These are phyloP conservation scores for Blumeria graminis DNA, from an alignment of 2,329 filamentous ascomycete species.

Conservation along the genomic window DNA sequence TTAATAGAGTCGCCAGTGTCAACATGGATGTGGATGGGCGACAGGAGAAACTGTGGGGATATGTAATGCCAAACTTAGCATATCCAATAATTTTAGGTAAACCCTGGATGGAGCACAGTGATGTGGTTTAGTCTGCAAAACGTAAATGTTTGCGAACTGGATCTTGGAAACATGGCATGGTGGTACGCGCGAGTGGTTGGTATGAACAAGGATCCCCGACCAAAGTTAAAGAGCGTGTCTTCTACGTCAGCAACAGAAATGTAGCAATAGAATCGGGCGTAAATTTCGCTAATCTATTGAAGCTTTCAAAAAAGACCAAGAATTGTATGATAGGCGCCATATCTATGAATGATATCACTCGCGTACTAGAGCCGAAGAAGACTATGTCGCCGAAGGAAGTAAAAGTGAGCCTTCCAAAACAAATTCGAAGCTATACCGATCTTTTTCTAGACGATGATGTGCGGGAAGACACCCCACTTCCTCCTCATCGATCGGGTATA, in stretches of 20 bases:
- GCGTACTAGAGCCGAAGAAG: neutral
- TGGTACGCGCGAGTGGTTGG: neutral
- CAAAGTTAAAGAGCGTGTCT: neutral
- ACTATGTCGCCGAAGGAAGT: neutral
- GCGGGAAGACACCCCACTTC: neutral
- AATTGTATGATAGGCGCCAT: neutral
- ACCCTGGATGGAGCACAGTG: neutral
- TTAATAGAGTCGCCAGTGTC: neutral
- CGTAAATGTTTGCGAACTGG: neutral
- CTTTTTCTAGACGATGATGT: neutral
- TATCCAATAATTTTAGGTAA: neutral
- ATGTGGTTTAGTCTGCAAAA: neutral
- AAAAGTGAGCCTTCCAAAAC: neutral
- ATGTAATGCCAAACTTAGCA: slow-evolving; percentile 1
- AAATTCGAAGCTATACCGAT: neutral
- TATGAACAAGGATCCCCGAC: slow-evolving; percentile 1
- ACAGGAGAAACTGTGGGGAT: neutral
- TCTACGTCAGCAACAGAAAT: neutral
- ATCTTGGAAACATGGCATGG: neutral
- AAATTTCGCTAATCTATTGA: neutral
- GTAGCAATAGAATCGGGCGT: neutral
- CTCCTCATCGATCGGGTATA: neutral
- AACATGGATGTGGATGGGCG: neutral
- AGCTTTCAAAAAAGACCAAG: neutral
- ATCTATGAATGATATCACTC: neutral